Base-by-base conservation (phyloP, 805 yeast genomes). In the Pichia manshurica region DNA sequence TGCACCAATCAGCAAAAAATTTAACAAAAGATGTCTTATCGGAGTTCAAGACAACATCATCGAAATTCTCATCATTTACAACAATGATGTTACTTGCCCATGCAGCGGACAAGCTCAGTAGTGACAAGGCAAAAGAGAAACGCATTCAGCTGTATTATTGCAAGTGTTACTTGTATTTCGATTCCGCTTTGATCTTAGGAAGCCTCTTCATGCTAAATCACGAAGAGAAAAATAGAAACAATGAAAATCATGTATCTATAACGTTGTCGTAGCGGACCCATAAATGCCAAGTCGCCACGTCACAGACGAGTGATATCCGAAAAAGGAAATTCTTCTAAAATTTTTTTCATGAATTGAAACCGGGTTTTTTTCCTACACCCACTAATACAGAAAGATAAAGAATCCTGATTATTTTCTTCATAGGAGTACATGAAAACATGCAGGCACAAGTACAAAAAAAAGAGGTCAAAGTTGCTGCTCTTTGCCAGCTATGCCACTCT, bases 401-500 rank as follows among this genome's bases (percentile, higher is more conserved):
- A 25, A 25, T 25, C 29, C 29, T n/a, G n/a, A n/a, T n/a, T n/a
- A n/a, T n/a, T n/a, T n/a, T n/a, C n/a, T n/a, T n/a, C n/a, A n/a
- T n/a, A n/a, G n/a, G n/a, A n/a, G n/a, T n/a, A n/a, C n/a, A n/a
- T n/a, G n/a, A n/a, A n/a, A 22, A 36, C 22, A 36, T 17, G 23
- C 39, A 19, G 15, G 16, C 13, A 25, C 12, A 22, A 13, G 39
- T n/a, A 21, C 49, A 49, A 23, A 61, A 10, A 17, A 36, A 71
- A 33, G 56, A 54, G 9, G 44, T 63, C 12, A 76, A 74, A 54
- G 63, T 69, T 0, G 38, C 69, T 0, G 66, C 75, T 3, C 70
- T 82, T 15, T 91, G 99, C 68, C 96, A 90, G 67, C 73, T 87
- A 8, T 91, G 99, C 62, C 83, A 79, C 55, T 73, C 76, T 31